Base-by-base conservation (phyloP, 176 grass and related monocot species). In the Alloteropsis semialata region DNA sequence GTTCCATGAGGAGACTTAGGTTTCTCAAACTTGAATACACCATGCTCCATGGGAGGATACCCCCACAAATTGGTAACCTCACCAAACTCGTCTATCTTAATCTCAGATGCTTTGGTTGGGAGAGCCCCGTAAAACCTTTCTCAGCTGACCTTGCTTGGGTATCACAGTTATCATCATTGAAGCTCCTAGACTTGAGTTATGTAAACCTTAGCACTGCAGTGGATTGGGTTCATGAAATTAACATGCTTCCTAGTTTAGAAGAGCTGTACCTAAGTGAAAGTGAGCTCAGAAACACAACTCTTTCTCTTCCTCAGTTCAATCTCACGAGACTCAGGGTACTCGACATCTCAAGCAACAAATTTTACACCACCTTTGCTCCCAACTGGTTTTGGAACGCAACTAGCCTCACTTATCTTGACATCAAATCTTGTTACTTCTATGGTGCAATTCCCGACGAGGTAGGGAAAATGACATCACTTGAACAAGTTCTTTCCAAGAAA, bases 11-110 rank as follows among this genome's bases (percentile, higher is more conserved):
- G 1, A 64, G 22, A 16, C 71, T 89, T 78, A 76, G 71, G 21
- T 63, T 76, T 62, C 61, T 85, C 0, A 56, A 85, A n/a, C 76
- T 89, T 33, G 85, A 76, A 5, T 0, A 63, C 10, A 45, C 16
- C 2, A 27, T 0, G 0, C 53, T 92, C 21, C 0, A 41, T 44
- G 86, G 86, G 41, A 77, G 3, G 0, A 29, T 92, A 63, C 73
- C 83, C 12, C 86, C 36, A 0, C 69, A 82, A 19, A 4, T 85
- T 10, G 72, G 78, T 8, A 92, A 92, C 18, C 80, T 89, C 48
- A 78, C 90, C 18, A 73, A 74, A 10, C 65, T 92, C 48, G 0
- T 2, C 36, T 79, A 64, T 42, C 82, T 92, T 37, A 83, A 89
- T 87, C 66, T 92, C 22, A 50, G 22, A 4, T 33, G 21, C 9